Base-by-base conservation (phyloP, 148 eudicot genomes). In the Arctostaphylos glauca region DNA sequence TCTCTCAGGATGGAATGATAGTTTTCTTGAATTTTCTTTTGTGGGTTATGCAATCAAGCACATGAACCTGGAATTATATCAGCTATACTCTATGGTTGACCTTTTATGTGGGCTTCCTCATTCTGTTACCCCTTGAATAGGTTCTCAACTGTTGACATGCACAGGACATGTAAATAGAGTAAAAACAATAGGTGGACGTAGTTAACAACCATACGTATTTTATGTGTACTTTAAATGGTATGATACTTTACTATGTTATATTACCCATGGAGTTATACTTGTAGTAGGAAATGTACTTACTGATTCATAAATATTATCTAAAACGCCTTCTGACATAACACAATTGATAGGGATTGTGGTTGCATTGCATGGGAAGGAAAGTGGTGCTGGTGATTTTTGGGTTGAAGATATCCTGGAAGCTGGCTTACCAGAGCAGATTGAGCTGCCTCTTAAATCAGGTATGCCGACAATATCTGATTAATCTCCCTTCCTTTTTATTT, bases 341-440 rank as follows among this genome's bases (percentile, higher is more conserved):
- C n/a, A 53, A 73, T 71, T 84, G 78, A 62, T 86, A 96, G 99
- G 99, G 21, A 85, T 91, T 71, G 97, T 96, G 80, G 92, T 88
- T 82, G 99, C 98, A 46, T 79, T 96, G 78, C 98, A 87, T 72
- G 98, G 99, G 77, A 94, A 89, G 77, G 99, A 91, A 90, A 92
- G 91, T 77, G 88, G 84, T 82, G 89, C 92, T 31, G 98, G 99
- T 44, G 90, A 93, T 70, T 96, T 94, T 88, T 81, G 90, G 81
- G 98, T 94, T 82, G 93, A 94, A 82, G 97, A 92, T 49, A 49
- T 93, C 78, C 86, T 94, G 58, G 99, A 96, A 82, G 97, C 99
- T 87, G 99, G 95, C 84, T 86, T 96, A 79, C 97, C 98, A 56
- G 92, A 93, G 43, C 97, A 94, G 84, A 87, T 90, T 72, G 93